These are phyloP conservation scores for Larix kaempferi DNA, from an alignment of 75 land plant species.

Conservation along the genomic window DNA sequence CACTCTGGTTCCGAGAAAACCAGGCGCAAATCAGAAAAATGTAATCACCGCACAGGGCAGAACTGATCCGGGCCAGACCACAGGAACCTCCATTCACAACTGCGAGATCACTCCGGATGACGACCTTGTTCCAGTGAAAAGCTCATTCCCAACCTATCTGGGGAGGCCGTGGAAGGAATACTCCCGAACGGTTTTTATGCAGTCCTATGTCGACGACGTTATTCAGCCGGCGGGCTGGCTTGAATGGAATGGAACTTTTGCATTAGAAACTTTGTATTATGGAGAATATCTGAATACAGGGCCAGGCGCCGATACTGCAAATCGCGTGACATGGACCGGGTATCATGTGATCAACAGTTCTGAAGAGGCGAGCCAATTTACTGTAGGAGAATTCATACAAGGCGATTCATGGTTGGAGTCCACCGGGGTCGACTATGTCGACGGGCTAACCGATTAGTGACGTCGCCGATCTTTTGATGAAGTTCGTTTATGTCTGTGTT, in stretches of 20 bases:
- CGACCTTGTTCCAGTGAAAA: background rate
- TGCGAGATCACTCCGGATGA: constrained; percentile 12
- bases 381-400: background rate
- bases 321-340: constrained; percentile 1
- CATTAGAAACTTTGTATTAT: constrained; percentile 11
- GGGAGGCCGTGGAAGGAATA: constrained; percentile 31
- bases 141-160: constrained; percentile 8
- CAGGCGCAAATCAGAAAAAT: constrained; percentile 12
- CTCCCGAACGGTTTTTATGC: constrained; percentile 14
- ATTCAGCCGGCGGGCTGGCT: constrained; percentile 33
- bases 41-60: constrained; percentile 29
- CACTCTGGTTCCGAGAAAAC: constrained; percentile 7
- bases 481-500: no score
- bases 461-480: no score
- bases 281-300: constrained; percentile 32
- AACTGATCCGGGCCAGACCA: constrained; percentile 15
- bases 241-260: constrained; percentile 16
- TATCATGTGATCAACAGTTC: background rate
- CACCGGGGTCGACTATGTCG: background rate
- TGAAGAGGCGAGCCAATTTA: background rate
- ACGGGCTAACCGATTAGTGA: no score
- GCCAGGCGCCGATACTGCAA: constrained; percentile 7
- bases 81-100: constrained; percentile 29
- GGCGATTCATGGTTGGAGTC: background rate
- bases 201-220: constrained; percentile 5